Percentiles rank a stretch among this genome's conserved stretches.
These are phyloP conservation scores for Pistacia integerrima DNA, from an alignment of 345 rosid genomes.

Conservation along the genomic window DNA sequence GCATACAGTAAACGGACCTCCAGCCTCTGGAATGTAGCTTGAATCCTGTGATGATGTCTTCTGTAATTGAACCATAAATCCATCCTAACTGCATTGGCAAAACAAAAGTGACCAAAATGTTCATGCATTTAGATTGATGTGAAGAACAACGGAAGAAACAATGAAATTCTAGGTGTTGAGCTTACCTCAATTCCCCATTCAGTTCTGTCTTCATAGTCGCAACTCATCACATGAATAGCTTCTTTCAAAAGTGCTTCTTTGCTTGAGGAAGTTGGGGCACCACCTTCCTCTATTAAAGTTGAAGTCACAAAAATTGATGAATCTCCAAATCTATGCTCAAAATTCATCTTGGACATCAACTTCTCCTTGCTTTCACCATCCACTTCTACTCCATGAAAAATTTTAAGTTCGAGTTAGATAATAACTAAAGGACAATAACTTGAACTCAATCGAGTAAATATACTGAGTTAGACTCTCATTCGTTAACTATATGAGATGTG, in stretches of 20 bases:
- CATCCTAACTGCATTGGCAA: conserved; percentile 74
- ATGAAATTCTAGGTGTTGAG: conserved; percentile 5
- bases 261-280: conserved; percentile 95
- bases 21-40: conserved; percentile 98
- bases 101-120: conserved; percentile 21
- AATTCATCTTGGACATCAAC: conserved; percentile 86
- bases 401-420: neutral
- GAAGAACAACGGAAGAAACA: neutral
- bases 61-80: conserved; percentile 97
- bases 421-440: neutral
- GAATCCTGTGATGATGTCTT: conserved; percentile 94
- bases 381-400: conserved; percentile 30
- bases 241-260: conserved; percentile 90
- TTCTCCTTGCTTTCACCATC: conserved; percentile 74
- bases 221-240: conserved; percentile 96
- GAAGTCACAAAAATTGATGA: conserved; percentile 90
- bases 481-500: no score
- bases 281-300: conserved; percentile 87
- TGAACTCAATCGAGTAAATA: no score
- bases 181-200: conserved; percentile 96
- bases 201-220: conserved; percentile 95
- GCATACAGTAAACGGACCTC: conserved; percentile 98
- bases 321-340: conserved; percentile 86
- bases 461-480: no score
- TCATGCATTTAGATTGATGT: conserved; percentile 5